phyloP scores from a whole-genome alignment of 192 early-diverging fungal genomes.

The Chytriomyces sp. region DNA sequence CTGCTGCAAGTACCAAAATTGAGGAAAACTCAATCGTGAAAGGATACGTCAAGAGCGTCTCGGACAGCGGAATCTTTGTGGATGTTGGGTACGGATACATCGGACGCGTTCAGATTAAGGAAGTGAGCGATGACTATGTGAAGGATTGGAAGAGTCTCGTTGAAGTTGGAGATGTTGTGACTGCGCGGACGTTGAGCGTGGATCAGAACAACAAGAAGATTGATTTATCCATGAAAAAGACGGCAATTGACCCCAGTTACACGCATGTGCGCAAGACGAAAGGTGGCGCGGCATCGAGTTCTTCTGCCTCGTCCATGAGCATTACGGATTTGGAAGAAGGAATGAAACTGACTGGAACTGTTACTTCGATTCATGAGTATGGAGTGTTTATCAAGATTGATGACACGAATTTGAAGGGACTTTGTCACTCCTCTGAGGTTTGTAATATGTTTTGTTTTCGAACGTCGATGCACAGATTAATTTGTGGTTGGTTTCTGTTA shows the following conservation, averaged over 20 bases:
- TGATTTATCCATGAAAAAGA: conserved; percentile 69
- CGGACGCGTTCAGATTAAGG: conserved; percentile 83
- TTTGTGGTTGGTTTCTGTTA: background rate
- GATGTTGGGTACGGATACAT: conserved; percentile 62
- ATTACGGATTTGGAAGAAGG: conserved; percentile 70
- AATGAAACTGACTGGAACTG: conserved; percentile 78
- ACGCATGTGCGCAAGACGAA: conserved; percentile 29
- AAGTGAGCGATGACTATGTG: conserved; percentile 84
- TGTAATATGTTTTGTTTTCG: background rate
- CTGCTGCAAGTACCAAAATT: conserved; percentile 25
- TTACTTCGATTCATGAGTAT: conserved; percentile 73
- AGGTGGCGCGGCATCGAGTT: conserved; percentile 2
- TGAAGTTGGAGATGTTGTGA: conserved; percentile 76
- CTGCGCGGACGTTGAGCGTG: conserved; percentile 69
- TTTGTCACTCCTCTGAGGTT: conserved; percentile 83
- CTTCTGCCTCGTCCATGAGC: background rate
- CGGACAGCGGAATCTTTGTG: conserved; percentile 70
- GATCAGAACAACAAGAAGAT: conserved; percentile 64
- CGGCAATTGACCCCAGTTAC: conserved; percentile 41
- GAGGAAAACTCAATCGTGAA: conserved; percentile 40
- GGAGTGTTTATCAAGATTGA: conserved; percentile 86
- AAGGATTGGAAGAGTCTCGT: conserved; percentile 82
- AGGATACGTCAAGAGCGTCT: conserved; percentile 53
- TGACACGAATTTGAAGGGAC: conserved; percentile 73
- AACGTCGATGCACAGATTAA: background rate